Evolutionary conservation across 2,329 filamentous ascomycete genomes (phyloP).

Genomic region (Aulographum hederae): DNA sequence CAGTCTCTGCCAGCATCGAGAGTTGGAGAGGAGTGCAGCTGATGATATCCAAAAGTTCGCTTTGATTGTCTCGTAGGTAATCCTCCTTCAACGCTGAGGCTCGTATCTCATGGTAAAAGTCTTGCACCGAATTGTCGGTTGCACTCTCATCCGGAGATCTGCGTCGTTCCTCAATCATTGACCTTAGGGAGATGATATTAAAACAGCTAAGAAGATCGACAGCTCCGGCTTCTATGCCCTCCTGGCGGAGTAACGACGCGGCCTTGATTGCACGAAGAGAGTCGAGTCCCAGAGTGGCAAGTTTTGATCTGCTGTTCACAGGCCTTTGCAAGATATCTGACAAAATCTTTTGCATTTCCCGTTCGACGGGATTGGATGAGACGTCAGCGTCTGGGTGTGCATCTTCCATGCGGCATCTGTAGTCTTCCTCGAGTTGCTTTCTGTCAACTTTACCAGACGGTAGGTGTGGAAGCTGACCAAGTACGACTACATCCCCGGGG

Average conservation of each 20-base stretch:
- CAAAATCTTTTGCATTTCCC: conserved; percentile 23
- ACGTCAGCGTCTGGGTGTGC: conserved; percentile 7
- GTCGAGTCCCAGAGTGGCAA: conserved; percentile 43
- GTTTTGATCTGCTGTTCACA: conserved; percentile 20
- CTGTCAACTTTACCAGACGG: conserved; percentile 73
- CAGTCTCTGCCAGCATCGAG: conserved; percentile 66
- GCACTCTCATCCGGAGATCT: neutral
- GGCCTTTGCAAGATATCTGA: conserved; percentile 21
- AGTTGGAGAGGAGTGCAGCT: conserved; percentile 57
- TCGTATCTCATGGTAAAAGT: neutral
- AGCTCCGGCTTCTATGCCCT: conserved; percentile 37
- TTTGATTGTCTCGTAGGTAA: neutral
- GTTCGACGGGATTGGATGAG: conserved; percentile 5
- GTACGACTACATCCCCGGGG: conserved; percentile 50
- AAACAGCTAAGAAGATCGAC: conserved; percentile 42
- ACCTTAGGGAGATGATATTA: conserved; percentile 18
- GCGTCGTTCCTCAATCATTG: conserved; percentile 1
- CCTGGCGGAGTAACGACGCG: conserved; percentile 41
- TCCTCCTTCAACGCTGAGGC: neutral
- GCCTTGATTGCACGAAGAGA: conserved; percentile 46
- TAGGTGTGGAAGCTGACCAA: conserved; percentile 50
- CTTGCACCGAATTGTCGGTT: neutral
- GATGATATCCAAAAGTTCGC: conserved; percentile 21
- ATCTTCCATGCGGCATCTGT: conserved; percentile 16
- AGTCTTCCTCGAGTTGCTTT: conserved; percentile 40